Base-by-base conservation (phyloP, 2,329 filamentous ascomycete genomes). In the Ophiostoma piceae region DNA sequence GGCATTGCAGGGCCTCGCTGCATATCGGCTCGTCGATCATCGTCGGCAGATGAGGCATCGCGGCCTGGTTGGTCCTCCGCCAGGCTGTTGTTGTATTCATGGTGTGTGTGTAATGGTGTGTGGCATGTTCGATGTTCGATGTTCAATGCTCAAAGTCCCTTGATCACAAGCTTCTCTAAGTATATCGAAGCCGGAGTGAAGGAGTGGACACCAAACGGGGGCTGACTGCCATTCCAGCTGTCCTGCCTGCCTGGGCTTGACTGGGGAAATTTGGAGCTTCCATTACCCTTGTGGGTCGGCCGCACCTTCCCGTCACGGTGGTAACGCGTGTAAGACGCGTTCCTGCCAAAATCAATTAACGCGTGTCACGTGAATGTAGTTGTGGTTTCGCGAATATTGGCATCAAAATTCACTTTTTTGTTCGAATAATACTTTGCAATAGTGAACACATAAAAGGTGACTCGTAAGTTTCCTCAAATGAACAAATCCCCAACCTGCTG, bases 1-100 rank as follows among this genome's bases (percentile, higher is more conserved):
- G 74, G 22, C 73, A 67, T 62, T 79, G 79, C 9, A 76, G 77
- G 1, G 81, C 77, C 68, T 84, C 81, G 74, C 66, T 62, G 35
- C 54, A 69, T n/a, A 71, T 29, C 1, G 71, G 62, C 11, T 72
- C 69, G 35, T 67, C 47, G 26, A 19, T n/a, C 11, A 73, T 69
- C 16, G 3, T 11, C 1, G 73, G 73, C 3, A 72, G 54, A 29
- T 72, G 67, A 12, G 54, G 41, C 66, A 67, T 57, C n/a, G 35
- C 9, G 54, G 41, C 41, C 11, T 22, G n/a, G 51, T 57, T 22
- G 51, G 9, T 9, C 51, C n/a, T 57, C 51, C 51, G 16, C 22
- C 51, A 5, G 43, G 39, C 8, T 14, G 51, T 14, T 62, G 57
- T 32, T 39, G 68, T 3, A 26, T 57, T 26, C 51, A 57, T 57